These are phyloP conservation scores for Lichtheimia hyalospora DNA, from an alignment of 371 early-diverging fungal species.

Conservation along the genomic window DNA sequence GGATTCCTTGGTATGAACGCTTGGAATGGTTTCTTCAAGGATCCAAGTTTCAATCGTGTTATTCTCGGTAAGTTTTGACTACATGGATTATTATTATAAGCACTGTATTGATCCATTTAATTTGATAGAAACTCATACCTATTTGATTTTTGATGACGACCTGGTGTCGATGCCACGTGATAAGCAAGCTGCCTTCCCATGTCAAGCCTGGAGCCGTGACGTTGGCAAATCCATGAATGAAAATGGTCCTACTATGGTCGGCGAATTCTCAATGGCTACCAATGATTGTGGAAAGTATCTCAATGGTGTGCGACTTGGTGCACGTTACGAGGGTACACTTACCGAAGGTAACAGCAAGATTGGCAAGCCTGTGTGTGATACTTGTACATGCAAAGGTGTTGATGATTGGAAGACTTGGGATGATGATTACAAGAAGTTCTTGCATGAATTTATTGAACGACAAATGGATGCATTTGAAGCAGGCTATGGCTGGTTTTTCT, in stretches of 20 bases:
- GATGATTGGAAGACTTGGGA: constrained; percentile 41
- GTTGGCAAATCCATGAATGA: constrained; percentile 20
- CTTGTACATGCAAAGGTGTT: constrained; percentile 51
- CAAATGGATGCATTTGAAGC: constrained; percentile 52
- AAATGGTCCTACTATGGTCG: constrained; percentile 64
- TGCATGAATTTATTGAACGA: constrained; percentile 34
- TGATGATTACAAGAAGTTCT: constrained; percentile 36
- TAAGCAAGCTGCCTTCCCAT: constrained; percentile 48
- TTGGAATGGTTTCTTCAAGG: constrained; percentile 42
- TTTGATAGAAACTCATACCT: constrained; percentile 44
- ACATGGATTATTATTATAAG: neutral
- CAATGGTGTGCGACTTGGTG: constrained; percentile 68
- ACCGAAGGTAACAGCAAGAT: constrained; percentile 8
- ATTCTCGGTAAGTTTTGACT: constrained; percentile 31
- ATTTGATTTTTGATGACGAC: constrained; percentile 44
- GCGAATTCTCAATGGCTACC: constrained; percentile 73
- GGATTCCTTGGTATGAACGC: constrained; percentile 33
- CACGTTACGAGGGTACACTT: constrained; percentile 67
- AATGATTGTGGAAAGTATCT: constrained; percentile 76
- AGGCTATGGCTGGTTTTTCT: constrained; percentile 74
- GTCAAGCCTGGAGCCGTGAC: constrained; percentile 38
- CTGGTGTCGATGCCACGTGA: constrained; percentile 46
- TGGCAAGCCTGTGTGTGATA: constrained; percentile 25
- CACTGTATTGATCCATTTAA: neutral
- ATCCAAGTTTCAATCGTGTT: constrained; percentile 22